These are phyloP conservation scores for Hypoxylon subgilvum DNA, from an alignment of 495 filamentous ascomycete genomes.

Conservation along the genomic window DNA sequence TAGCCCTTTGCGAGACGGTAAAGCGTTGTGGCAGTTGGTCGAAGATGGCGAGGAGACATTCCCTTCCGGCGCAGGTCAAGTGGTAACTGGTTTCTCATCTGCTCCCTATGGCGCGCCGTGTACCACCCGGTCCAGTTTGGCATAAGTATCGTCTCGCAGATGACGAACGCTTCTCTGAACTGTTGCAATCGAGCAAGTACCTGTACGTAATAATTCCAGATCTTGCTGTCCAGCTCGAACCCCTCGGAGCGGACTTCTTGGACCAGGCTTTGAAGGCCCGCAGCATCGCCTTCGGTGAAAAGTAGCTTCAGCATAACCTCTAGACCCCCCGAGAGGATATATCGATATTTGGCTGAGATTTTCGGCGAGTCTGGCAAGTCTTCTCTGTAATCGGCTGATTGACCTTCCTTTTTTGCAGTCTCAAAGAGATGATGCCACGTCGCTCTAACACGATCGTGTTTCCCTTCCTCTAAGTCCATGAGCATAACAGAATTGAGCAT, in stretches of 20 bases:
- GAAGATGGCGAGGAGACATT: slow-evolving; percentile 37
- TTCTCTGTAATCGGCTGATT: slow-evolving; percentile 32
- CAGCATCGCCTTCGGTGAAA: slow-evolving; percentile 50
- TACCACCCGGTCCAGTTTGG: slow-evolving; percentile 75
- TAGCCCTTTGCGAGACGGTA: slow-evolving; percentile 48
- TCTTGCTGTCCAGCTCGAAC: slow-evolving; percentile 67
- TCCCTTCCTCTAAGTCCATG: slow-evolving; percentile 58
- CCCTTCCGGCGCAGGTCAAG: slow-evolving; percentile 46
- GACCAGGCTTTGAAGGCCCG: slow-evolving; percentile 58
- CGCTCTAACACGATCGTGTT: slow-evolving; percentile 64
- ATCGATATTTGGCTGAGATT: slow-evolving; percentile 62
- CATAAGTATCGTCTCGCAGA: slow-evolving; percentile 78
- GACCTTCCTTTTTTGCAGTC: slow-evolving; percentile 56
- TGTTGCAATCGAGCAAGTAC: slow-evolving; percentile 51
- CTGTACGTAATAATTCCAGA: slow-evolving; percentile 68
- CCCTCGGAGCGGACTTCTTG: slow-evolving; percentile 61
- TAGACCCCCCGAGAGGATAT: slow-evolving; percentile 63
- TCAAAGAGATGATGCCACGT: slow-evolving; percentile 69
- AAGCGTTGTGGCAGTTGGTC: slow-evolving; percentile 49
- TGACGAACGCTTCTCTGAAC: slow-evolving; percentile 62
- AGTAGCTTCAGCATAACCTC: slow-evolving; percentile 67
- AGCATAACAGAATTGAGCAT: slow-evolving; percentile 72
- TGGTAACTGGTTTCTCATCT: slow-evolving; percentile 36
- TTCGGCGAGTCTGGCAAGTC: slow-evolving; percentile 27
- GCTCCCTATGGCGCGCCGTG: slow-evolving; percentile 24